These are phyloP conservation scores for Rubroshorea leprosula DNA, from an alignment of 345 rosid genomes.

Conservation along the genomic window DNA sequence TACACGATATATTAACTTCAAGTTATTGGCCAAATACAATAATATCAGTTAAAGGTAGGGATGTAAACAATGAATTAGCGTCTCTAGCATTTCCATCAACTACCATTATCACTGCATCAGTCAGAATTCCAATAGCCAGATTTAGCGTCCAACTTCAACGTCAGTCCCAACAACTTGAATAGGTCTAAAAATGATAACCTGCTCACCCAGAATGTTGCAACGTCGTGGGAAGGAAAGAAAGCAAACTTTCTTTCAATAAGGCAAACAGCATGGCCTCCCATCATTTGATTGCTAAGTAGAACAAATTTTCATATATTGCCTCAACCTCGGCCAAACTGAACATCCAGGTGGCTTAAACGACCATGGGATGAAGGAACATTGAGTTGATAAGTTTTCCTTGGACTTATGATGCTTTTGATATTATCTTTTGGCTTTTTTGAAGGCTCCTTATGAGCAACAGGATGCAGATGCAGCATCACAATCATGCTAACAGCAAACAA, in stretches of 20 bases:
- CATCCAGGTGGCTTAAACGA: slow-evolving; percentile 54
- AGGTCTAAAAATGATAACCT: not conserved
- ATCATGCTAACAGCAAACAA: slow-evolving; percentile 70
- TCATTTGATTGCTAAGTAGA: not conserved
- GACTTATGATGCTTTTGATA: slow-evolving; percentile 23
- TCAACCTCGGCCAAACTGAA: slow-evolving; percentile 71
- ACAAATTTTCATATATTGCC: not conserved
- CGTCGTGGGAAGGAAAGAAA: slow-evolving; percentile 11
- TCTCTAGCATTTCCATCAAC: not conserved
- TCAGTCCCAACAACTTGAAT: not conserved
- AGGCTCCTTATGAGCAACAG: slow-evolving; percentile 35
- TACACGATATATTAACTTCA: too few species aligned
- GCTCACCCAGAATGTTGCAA: not conserved
- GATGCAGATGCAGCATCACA: slow-evolving; percentile 67
- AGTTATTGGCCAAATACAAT: too few species aligned
- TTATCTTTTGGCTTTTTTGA: slow-evolving; percentile 32
- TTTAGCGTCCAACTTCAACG: too few species aligned
- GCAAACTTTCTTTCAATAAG: not conserved
- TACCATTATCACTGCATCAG: not conserved
- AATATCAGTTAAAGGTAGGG: not conserved
- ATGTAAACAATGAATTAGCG: slow-evolving; percentile 13
- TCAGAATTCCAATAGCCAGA: not conserved
- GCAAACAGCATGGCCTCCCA: not conserved
- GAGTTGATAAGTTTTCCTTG: slow-evolving; percentile 28
- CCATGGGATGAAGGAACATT: slow-evolving; percentile 33